These are phyloP conservation scores for Phialophora tarda DNA, from an alignment of 2,329 filamentous ascomycete genomes.

Conservation along the genomic window DNA sequence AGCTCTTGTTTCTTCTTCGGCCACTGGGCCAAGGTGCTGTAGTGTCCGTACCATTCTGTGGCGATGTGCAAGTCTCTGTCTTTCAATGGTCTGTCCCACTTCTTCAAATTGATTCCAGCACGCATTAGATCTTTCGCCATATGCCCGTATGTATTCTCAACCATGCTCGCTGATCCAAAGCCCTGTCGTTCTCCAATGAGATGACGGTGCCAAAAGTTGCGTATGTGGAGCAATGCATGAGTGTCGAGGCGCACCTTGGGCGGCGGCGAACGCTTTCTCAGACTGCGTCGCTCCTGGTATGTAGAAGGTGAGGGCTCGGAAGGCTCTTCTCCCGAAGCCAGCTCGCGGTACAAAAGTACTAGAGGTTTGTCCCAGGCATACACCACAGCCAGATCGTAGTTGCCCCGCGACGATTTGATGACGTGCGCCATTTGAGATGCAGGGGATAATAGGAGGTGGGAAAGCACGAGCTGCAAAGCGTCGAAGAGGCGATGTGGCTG, in stretches of 20 bases:
- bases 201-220: slow-evolving; percentile 52
- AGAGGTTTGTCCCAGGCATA: slow-evolving; percentile 41
- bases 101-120: slow-evolving; percentile 27
- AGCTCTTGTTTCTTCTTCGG: slow-evolving; percentile 39
- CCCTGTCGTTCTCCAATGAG: slow-evolving; percentile 40
- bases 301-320: slow-evolving; percentile 25
- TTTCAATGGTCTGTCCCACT: slow-evolving; percentile 33
- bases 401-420: slow-evolving; percentile 30
- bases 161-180: slow-evolving; percentile 11
- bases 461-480: slow-evolving; percentile 43
- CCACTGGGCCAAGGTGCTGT: slow-evolving; percentile 46
- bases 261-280: slow-evolving; percentile 10
- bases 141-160: slow-evolving; percentile 36
- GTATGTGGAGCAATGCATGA: slow-evolving; percentile 46
- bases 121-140: slow-evolving; percentile 34
- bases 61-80: slow-evolving; percentile 17
- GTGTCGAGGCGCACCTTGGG: slow-evolving; percentile 41
- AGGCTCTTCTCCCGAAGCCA: background rate
- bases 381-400: slow-evolving; percentile 37
- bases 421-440: slow-evolving; percentile 28
- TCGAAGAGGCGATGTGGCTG: slow-evolving; percentile 34
- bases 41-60: slow-evolving; percentile 38
- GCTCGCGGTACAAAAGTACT: slow-evolving; percentile 39
- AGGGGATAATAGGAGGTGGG: slow-evolving; percentile 42
- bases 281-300: slow-evolving; percentile 21